phyloP scores from a whole-genome alignment of 163 green algal species.

The Prototheca cutis region DNA sequence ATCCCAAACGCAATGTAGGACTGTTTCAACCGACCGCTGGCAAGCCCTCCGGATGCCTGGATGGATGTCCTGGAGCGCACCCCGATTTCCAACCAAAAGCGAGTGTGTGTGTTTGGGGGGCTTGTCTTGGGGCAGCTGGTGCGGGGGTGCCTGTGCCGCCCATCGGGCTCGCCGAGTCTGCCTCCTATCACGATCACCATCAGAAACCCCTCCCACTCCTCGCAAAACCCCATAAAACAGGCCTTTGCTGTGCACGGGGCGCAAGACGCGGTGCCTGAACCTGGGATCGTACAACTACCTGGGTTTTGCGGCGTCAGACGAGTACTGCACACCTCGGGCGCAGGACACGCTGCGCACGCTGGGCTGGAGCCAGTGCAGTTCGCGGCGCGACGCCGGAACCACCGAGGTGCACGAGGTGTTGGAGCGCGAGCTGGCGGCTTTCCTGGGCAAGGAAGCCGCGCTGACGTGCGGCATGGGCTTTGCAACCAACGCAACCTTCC shows the following conservation, averaged over 20 bases:
- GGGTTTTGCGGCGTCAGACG: constrained; percentile 86
- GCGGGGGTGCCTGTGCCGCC: no score
- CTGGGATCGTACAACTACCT: constrained; percentile 99
- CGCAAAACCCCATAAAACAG: constrained; percentile 6
- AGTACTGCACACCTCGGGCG: constrained; percentile 88
- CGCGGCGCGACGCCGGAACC: constrained; percentile 56
- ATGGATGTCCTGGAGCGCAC: constrained; percentile 75
- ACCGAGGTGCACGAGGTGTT: constrained; percentile 66
- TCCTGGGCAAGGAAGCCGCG: constrained; percentile 76
- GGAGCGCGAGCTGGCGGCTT: constrained; percentile 73
- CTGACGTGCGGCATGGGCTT: constrained; percentile 97
- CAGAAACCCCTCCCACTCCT: not conserved
- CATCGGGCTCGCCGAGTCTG: no score
- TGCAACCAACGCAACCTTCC: constrained; percentile 86
- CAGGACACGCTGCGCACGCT: constrained; percentile 51
- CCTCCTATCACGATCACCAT: no score
- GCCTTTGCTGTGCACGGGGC: constrained; percentile 40
- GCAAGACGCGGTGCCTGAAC: constrained; percentile 74
- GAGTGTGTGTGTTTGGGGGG: no score
- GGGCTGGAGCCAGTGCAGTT: constrained; percentile 54
- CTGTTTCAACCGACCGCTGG: constrained; percentile 74
- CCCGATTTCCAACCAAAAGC: constrained; percentile 33
- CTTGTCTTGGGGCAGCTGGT: no score
- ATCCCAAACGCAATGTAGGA: no score
- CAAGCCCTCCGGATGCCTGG: constrained; percentile 63